phyloP scores from a whole-genome alignment of 768 basidiomycete species.

The Russula compacta region DNA sequence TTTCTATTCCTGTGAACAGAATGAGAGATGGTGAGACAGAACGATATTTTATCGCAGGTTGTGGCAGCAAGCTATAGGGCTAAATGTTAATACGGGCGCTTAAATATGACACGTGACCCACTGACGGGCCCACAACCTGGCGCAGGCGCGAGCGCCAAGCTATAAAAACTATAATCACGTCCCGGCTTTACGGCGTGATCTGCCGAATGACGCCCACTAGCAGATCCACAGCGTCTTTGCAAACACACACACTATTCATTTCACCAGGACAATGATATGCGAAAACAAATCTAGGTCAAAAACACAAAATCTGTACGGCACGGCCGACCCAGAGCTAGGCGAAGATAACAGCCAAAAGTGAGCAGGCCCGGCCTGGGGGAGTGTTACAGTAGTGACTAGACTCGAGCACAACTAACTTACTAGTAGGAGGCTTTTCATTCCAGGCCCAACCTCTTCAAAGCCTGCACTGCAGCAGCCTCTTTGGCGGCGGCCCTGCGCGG shows the following conservation, averaged over 20 bases:
- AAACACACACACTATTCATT: background rate
- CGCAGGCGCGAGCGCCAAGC: conserved; percentile 12
- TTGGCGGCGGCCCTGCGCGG: conserved; percentile 32
- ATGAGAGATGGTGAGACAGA: too few relatives aligned
- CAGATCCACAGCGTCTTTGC: background rate
- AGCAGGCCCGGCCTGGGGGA: background rate
- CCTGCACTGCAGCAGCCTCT: conserved; percentile 28
- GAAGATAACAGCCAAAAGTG: background rate
- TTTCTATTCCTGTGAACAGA: too few relatives aligned
- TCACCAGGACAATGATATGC: background rate
- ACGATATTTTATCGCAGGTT: too few relatives aligned
- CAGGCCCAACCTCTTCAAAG: conserved; percentile 21
- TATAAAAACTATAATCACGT: background rate
- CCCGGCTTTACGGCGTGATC: conserved; percentile 8
- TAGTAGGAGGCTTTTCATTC: background rate
- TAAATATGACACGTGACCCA: background rate
- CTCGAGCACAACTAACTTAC: background rate
- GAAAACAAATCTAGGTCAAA: background rate
- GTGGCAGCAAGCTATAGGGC: background rate
- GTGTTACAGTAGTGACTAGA: too few relatives aligned
- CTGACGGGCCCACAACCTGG: background rate
- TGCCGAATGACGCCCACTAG: too few relatives aligned
- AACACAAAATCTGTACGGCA: background rate
- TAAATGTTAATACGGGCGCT: background rate
- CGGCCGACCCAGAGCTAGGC: too few relatives aligned